Evolutionary conservation across 1,284 basidiomycete genomes (phyloP).

Genomic region (Tilletia horrida): DNA sequence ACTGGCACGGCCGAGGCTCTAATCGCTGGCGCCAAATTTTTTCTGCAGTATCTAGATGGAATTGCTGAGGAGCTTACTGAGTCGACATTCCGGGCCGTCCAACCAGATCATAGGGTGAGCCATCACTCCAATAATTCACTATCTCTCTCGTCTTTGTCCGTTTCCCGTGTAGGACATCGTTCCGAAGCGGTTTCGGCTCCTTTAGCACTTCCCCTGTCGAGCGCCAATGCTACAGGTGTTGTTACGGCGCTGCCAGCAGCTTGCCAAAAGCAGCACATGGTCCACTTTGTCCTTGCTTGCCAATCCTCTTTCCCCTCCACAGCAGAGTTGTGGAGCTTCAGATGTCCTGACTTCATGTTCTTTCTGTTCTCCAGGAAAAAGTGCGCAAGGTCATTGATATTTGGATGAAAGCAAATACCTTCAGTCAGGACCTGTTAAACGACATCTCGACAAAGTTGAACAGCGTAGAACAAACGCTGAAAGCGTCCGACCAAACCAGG

Average conservation of each 20-base stretch:
- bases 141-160: neutral
- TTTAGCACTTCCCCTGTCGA: too few relatives aligned
- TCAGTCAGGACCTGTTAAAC: slow-evolving; percentile 27
- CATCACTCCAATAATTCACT: neutral
- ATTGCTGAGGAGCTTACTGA: slow-evolving; percentile 28
- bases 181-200: too few relatives aligned
- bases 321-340: neutral
- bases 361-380: slow-evolving; percentile 29
- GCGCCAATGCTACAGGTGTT: too few relatives aligned
- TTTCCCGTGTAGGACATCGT: too few relatives aligned
- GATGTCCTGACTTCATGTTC: neutral
- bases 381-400: slow-evolving; percentile 43
- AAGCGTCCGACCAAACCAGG: neutral
- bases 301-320: too few relatives aligned
- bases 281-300: too few relatives aligned
- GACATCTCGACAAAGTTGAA: slow-evolving; percentile 15
- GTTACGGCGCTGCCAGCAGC: too few relatives aligned
- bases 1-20: slow-evolving; percentile 23
- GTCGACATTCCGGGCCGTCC: slow-evolving; percentile 25
- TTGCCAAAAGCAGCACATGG: too few relatives aligned
- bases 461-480: neutral
- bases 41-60: slow-evolving; percentile 24
- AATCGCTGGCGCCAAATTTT: slow-evolving; percentile 25
- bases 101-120: slow-evolving; percentile 31
- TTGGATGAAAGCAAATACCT: slow-evolving; percentile 35